Conservation (phyloP, 2,329 filamentous ascomycete genomes). For the Aspergillus sp. region DNA sequence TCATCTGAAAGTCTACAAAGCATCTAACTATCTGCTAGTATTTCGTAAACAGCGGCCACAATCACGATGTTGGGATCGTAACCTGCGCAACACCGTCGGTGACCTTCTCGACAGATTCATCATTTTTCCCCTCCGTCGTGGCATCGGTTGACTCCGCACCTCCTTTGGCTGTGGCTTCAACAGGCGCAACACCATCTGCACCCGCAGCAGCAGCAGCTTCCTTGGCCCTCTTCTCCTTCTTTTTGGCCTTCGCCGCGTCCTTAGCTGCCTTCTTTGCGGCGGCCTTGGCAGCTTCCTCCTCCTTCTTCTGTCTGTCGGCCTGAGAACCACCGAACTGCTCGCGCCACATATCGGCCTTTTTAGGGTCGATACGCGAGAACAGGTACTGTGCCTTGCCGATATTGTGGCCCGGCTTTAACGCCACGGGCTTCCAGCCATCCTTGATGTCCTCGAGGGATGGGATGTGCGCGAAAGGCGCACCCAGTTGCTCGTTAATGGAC, state of each 20-base stretch:
- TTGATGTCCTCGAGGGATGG: slow-evolving; percentile 51
- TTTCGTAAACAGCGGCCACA: not conserved
- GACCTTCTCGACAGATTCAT: slow-evolving; percentile 41
- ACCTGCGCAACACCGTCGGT: slow-evolving; percentile 44
- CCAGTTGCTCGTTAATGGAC: slow-evolving; percentile 76
- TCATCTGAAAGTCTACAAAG: not conserved
- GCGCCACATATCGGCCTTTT: slow-evolving; percentile 82
- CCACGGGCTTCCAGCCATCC: slow-evolving; percentile 61
- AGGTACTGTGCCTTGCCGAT: slow-evolving; percentile 78
- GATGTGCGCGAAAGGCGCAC: slow-evolving; percentile 59
- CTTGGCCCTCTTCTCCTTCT: slow-evolving; percentile 42
- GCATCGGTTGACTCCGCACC: slow-evolving; percentile 28
- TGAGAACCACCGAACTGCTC: slow-evolving; percentile 69
- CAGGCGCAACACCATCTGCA: slow-evolving; percentile 26
- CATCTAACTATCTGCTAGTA: not conserved
- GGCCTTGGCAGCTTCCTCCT: slow-evolving; percentile 52
- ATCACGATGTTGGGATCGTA: slow-evolving; percentile 41
- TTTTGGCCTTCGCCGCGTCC: slow-evolving; percentile 36
- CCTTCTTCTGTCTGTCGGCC: slow-evolving; percentile 67
- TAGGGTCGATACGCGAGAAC: slow-evolving; percentile 78
- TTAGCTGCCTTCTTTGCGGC: slow-evolving; percentile 38
- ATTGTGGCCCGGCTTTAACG: slow-evolving; percentile 70
- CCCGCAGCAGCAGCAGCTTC: slow-evolving; percentile 34
- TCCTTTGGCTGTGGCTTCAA: slow-evolving; percentile 38
- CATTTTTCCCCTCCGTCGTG: slow-evolving; percentile 24